phyloP scores from a whole-genome alignment of 2,329 filamentous ascomycete genomes.

The Penicillium thymicola region DNA sequence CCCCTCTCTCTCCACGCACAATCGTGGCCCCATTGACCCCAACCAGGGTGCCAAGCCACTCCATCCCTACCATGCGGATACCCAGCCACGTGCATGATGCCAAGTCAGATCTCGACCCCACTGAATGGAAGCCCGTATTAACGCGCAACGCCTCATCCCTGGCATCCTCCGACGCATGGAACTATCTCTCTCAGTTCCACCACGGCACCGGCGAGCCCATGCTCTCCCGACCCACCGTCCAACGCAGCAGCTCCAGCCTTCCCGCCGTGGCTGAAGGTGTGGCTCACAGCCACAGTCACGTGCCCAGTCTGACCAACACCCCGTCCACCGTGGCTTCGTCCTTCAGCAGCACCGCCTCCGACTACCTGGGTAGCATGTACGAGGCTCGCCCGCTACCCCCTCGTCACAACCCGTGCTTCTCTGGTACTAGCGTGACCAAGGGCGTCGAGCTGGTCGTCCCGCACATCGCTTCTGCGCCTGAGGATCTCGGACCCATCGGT shows the following conservation, averaged over 20 bases:
- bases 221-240: constrained; percentile 16
- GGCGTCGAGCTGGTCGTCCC: constrained; percentile 43
- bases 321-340: constrained; percentile 41
- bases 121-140: constrained; percentile 51
- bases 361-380: constrained; percentile 30
- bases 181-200: constrained; percentile 46
- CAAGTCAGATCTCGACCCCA: constrained; percentile 48
- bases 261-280: constrained; percentile 28
- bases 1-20: constrained; percentile 35
- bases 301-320: constrained; percentile 37
- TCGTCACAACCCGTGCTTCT: constrained; percentile 41
- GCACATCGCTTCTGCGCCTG: constrained; percentile 27
- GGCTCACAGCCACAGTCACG: constrained; percentile 8
- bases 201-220: constrained; percentile 18
- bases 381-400: constrained; percentile 38
- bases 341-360: constrained; percentile 35
- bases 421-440: constrained; percentile 30
- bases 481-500: constrained; percentile 15
- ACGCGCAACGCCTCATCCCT: constrained; percentile 15
- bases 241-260: constrained; percentile 34
- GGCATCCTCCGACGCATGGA: constrained; percentile 42
- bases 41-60: constrained; percentile 24
- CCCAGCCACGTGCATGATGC: constrained; percentile 35
- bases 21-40: constrained; percentile 39
- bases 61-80: constrained; percentile 36